phyloP scores from a whole-genome alignment of 305 asterid genomes.

The Plantago lanceolata region DNA sequence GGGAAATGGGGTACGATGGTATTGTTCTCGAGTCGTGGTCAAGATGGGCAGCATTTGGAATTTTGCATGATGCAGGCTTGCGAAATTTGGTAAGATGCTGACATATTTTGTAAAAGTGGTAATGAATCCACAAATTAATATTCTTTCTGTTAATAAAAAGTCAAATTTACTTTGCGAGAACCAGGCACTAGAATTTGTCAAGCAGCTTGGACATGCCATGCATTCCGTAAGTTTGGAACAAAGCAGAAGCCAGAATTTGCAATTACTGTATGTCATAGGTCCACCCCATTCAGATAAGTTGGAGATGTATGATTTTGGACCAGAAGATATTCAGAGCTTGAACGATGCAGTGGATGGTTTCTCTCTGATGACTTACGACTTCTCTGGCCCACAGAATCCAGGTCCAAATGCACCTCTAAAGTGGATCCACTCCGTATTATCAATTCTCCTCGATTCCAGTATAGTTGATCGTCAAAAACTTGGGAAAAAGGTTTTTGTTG shows the following conservation, averaged over 20 bases:
- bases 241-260: conserved; percentile 38
- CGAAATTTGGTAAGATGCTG: conserved; percentile 50
- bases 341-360: conserved; percentile 70
- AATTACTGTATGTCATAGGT: conserved; percentile 77
- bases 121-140: conserved; percentile 6
- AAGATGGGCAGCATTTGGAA: conserved; percentile 90
- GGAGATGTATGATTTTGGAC: conserved; percentile 75
- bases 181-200: conserved; percentile 76
- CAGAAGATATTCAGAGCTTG: conserved; percentile 66
- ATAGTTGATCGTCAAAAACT: conserved; percentile 28
- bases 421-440: conserved; percentile 71
- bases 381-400: conserved; percentile 91
- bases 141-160: conserved; percentile 23
- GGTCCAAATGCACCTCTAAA: conserved; percentile 95
- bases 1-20: conserved; percentile 95
- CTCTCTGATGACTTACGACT: conserved; percentile 96
- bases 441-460: conserved; percentile 48
- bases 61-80: conserved; percentile 76
- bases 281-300: conserved; percentile 71
- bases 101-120: background rate
- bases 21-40: conserved; percentile 99
- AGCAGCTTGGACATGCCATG: conserved; percentile 84
- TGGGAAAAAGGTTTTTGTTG: conserved; percentile 62
- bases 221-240: conserved; percentile 47
- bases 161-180: conserved; percentile 28